Conservation (phyloP, 176 grass and related monocot species). For the Cocos nucifera region DNA sequence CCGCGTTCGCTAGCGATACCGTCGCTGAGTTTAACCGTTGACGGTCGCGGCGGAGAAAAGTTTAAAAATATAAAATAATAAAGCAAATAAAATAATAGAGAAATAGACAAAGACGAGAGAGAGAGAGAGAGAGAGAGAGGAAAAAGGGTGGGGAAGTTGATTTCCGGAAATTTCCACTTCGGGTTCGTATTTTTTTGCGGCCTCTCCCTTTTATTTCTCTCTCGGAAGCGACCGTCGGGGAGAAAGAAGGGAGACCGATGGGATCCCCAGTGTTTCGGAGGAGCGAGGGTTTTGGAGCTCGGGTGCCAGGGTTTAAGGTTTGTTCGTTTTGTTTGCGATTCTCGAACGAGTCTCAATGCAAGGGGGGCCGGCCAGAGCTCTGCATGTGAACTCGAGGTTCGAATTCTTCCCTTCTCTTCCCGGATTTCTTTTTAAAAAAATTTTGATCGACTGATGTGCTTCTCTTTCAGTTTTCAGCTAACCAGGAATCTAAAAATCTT, state of each 20-base stretch:
- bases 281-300: not conserved
- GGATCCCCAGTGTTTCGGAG: not conserved
- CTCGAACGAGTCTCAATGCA: not conserved
- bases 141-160: slow-evolving; percentile 6
- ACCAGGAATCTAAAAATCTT: no score
- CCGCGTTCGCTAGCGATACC: no score
- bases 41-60: no score
- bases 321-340: not conserved
- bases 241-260: not conserved
- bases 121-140: not conserved
- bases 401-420: no score
- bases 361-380: not conserved
- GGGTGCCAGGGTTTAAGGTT: slow-evolving; percentile 8
- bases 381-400: slow-evolving; percentile 4
- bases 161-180: slow-evolving; percentile 12
- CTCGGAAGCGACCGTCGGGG: not conserved
- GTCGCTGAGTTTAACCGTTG: no score
- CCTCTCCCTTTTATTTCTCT: slow-evolving; percentile 9
- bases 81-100: not conserved
- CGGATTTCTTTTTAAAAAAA: no score
- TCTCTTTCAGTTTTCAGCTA: no score
- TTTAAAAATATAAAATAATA: not conserved
- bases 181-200: not conserved
- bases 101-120: not conserved
- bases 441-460: no score